Evolutionary conservation across 352 stramenopile species (phyloP).

Genomic region (Globisporangium cystogenes): DNA sequence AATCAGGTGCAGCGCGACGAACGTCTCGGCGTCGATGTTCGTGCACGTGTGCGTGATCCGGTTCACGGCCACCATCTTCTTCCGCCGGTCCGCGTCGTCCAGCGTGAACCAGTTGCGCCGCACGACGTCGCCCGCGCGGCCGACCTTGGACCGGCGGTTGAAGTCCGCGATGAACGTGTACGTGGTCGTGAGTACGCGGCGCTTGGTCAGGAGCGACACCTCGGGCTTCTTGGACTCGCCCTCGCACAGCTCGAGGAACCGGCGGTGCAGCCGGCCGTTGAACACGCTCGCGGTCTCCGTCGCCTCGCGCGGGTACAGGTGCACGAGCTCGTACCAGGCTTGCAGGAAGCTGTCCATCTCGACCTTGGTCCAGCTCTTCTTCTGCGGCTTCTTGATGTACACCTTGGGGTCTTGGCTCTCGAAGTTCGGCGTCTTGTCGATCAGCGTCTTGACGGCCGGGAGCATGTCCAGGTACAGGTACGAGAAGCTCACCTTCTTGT

Average conservation of each 20-base stretch:
- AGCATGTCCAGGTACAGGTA: constrained; percentile 14
- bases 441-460: constrained; percentile 5
- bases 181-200: constrained; percentile 8
- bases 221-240: constrained; percentile 9
- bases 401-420: not conserved
- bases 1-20: constrained; percentile 2
- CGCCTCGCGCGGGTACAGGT: not conserved
- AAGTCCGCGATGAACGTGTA: constrained; percentile 12
- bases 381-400: constrained; percentile 1
- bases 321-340: constrained; percentile 6
- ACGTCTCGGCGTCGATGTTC: constrained; percentile 9
- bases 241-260: constrained; percentile 7
- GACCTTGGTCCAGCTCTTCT: constrained; percentile 7
- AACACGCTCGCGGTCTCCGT: constrained; percentile 4
- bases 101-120: constrained; percentile 7
- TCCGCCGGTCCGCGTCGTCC: constrained; percentile 5
- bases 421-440: constrained; percentile 1
- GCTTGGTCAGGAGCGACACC: constrained; percentile 11
- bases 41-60: constrained; percentile 6
- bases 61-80: constrained; percentile 6
- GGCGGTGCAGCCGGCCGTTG: constrained; percentile 4
- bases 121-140: not conserved
- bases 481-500: constrained; percentile 12
- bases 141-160: not conserved
- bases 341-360: constrained; percentile 9